Conservation (phyloP, 2,329 filamentous ascomycete species). For the Penicillium concentricum region DNA sequence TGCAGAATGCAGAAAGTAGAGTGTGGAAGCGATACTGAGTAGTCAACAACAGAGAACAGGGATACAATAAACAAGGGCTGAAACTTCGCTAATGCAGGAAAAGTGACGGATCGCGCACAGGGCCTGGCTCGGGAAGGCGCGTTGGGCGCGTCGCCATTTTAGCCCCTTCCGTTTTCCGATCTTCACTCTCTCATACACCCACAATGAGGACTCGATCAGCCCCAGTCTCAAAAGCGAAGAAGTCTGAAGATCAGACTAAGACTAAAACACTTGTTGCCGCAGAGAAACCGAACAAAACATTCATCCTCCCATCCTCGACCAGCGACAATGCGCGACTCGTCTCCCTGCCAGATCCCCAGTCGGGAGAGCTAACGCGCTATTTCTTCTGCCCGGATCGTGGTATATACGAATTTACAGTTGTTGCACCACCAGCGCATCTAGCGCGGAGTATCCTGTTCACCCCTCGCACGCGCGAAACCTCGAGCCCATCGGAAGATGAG, state of each 20-base stretch:
- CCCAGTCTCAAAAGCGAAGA: slow-evolving; percentile 10
- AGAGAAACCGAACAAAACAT: slow-evolving; percentile 47
- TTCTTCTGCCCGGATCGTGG: slow-evolving; percentile 59
- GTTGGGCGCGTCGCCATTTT: slow-evolving; percentile 26
- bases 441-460: slow-evolving; percentile 58
- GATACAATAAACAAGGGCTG: slow-evolving; percentile 4
- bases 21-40: neutral
- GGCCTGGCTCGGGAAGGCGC: slow-evolving; percentile 21
- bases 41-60: neutral
- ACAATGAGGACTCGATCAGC: slow-evolving; percentile 33
- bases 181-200: slow-evolving; percentile 6
- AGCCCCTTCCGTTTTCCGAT: slow-evolving; percentile 10
- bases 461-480: slow-evolving; percentile 18
- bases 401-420: slow-evolving; percentile 61
- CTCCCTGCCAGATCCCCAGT: slow-evolving; percentile 56
- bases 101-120: slow-evolving; percentile 23
- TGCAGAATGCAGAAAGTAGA: neutral
- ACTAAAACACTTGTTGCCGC: slow-evolving; percentile 21
- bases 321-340: slow-evolving; percentile 56
- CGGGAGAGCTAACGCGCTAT: slow-evolving; percentile 50
- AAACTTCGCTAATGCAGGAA: slow-evolving; percentile 12
- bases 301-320: slow-evolving; percentile 56
- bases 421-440: slow-evolving; percentile 51
- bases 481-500: slow-evolving; percentile 10
- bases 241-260: slow-evolving; percentile 21